Conservation (phyloP, 805 yeast species). For the Pichia eremophila region DNA sequence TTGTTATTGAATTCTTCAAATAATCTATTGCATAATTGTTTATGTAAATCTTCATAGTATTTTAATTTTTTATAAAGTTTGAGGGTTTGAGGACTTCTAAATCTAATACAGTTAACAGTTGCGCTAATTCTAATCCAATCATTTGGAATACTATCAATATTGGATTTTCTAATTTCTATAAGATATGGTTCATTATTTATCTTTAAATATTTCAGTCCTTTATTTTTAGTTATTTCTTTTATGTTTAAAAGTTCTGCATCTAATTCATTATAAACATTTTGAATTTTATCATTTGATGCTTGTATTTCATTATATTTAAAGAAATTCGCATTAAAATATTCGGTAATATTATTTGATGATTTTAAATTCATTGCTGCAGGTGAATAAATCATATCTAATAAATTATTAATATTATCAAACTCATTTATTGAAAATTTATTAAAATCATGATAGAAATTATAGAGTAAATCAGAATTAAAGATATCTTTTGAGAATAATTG, state of each 20-base stretch:
- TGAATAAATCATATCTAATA: slow-evolving; percentile 39
- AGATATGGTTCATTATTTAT: slow-evolving; percentile 52
- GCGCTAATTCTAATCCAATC: slow-evolving; percentile 74
- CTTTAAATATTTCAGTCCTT: slow-evolving; percentile 7
- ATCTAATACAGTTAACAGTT: slow-evolving; percentile 60
- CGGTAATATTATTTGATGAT: slow-evolving; percentile 22
- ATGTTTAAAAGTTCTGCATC: slow-evolving; percentile 43
- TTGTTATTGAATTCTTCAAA: slow-evolving; percentile 32
- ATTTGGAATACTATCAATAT: slow-evolving; percentile 49
- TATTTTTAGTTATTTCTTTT: slow-evolving; percentile 28
- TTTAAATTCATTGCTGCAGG: slow-evolving; percentile 45
- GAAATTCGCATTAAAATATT: slow-evolving; percentile 35
- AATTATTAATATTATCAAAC: neutral
- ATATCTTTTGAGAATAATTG: slow-evolving; percentile 15
- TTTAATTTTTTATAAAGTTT: slow-evolving; percentile 45
- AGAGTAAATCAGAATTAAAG: slow-evolving; percentile 9
- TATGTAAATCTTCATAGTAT: slow-evolving; percentile 49
- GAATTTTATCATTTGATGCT: slow-evolving; percentile 33
- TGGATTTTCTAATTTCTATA: slow-evolving; percentile 62
- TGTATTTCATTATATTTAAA: slow-evolving; percentile 30
- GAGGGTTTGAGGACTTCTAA: slow-evolving; percentile 51
- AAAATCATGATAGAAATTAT: slow-evolving; percentile 5
- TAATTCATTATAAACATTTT: slow-evolving; percentile 37
- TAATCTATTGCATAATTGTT: slow-evolving; percentile 36
- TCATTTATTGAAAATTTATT: neutral